Evolutionary conservation across 179 eudicot genomes (phyloP), one percentile per base, ranked within the genome.

Genomic region (Beta macrorhiza): DNA sequence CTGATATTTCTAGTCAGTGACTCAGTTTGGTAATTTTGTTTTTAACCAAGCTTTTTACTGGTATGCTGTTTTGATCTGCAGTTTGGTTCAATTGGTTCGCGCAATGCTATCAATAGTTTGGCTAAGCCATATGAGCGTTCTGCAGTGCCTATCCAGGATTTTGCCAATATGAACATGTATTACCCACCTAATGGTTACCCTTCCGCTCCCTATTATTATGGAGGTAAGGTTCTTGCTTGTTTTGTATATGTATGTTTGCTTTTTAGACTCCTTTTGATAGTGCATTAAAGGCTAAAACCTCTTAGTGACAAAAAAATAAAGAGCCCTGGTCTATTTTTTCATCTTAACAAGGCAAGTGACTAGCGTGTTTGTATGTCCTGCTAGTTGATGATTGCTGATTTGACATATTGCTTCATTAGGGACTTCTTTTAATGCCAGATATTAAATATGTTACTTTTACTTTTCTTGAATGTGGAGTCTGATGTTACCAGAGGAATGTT

Each of bases 121-220:
- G 91, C 83, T 32, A 91, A 84, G 85, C 84, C 92, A 9, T 89
- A 80, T 76, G 98, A 93, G 78, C 82, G 95, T 37, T 89, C 97
- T 19, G 62, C 90, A 14, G 86, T 93, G 5, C 98, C 98, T 3
- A 32, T 89, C 20, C 91, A 87, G 79, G 97, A 93, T 82, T 85
- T 72, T 62, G 67, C 87, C 84, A 91, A 89, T 81, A 88, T 93
- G 56, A 77, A 84, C 67, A 79, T 89, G 82, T 91, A 84, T 72
- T 93, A 91, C 63, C 70, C 82, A n/a, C 91, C 89, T 17, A 91
- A 87, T 57, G 87, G 90, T 10, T 93, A 92, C 83, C 83, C 89
- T n/a, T 83, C 91, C 3, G 22, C 87, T 75, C 84, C 92, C 2
- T 91, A 88, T 67, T 93, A 91, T 79, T 92, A 90, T 77, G 90